phyloP scores from a whole-genome alignment of 768 basidiomycete genomes.

The Gymnopilus dilepis region DNA sequence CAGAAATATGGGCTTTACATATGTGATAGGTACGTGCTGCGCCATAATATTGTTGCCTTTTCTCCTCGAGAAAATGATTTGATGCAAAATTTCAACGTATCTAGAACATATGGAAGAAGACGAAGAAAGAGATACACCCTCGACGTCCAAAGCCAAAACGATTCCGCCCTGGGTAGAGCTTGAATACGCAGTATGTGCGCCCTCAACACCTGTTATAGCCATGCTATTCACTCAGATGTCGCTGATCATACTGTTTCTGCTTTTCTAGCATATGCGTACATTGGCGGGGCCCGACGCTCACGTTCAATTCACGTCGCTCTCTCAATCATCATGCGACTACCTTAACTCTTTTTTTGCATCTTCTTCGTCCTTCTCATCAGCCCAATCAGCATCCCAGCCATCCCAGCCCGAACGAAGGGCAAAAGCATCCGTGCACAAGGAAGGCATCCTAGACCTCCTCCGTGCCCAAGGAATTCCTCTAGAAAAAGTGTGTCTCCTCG shows the following conservation, averaged over 20 bases:
- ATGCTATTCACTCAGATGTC: too few relatives aligned
- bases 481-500: conserved; percentile 86
- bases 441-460: conserved; percentile 54
- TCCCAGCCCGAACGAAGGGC: too few relatives aligned
- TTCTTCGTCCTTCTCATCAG: conserved; percentile 25
- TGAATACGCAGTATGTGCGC: conserved; percentile 72
- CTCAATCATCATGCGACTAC: conserved; percentile 64
- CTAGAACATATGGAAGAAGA: conserved; percentile 97
- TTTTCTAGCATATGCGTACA: conserved; percentile 78
- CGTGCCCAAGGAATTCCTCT: too few relatives aligned
- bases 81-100: too few relatives aligned
- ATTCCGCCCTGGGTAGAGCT: conserved; percentile 92
- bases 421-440: conserved; percentile 50
- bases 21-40: too few relatives aligned
- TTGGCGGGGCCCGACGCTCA: conserved; percentile 68
- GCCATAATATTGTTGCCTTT: too few relatives aligned
- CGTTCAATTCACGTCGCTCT: conserved; percentile 88
- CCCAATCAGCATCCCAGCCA: background rate
- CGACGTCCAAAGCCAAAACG: conserved; percentile 50
- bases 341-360: conserved; percentile 44
- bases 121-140: conserved; percentile 46
- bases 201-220: background rate
- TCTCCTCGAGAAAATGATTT: too few relatives aligned
- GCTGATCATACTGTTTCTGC: too few relatives aligned
- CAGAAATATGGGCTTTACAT: too few relatives aligned